Evolutionary conservation across 352 stramenopile genomes (phyloP).

Genomic region (Pythium rhizo-oryzae): DNA sequence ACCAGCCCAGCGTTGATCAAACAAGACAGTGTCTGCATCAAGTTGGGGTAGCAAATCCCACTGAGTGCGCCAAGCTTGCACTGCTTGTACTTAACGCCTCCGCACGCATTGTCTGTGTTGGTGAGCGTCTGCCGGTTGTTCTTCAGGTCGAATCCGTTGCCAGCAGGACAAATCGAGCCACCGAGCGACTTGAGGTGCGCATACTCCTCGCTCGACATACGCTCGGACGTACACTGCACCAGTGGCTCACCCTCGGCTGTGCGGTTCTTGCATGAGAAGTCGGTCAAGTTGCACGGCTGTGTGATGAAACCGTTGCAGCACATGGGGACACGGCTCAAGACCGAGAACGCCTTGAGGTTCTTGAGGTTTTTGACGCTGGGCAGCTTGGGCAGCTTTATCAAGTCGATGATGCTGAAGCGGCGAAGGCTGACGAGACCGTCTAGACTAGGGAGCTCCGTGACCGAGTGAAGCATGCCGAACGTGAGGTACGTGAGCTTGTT

Average conservation of each 20-base stretch:
- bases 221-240: conserved; percentile 5
- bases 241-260: conserved; percentile 10
- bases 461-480: conserved; percentile 11
- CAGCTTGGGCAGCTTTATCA: background rate
- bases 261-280: conserved; percentile 13
- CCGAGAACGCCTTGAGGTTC: conserved; percentile 14
- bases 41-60: conserved; percentile 20
- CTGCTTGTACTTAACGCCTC: conserved; percentile 27
- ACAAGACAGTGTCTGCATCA: conserved; percentile 18
- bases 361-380: background rate
- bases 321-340: conserved; percentile 7
- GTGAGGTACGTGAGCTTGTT: background rate
- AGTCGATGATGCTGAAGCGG: conserved; percentile 14
- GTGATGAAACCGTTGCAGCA: conserved; percentile 31
- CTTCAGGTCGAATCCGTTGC: background rate
- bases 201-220: conserved; percentile 2
- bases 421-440: conserved; percentile 5
- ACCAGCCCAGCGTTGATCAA: background rate
- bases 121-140: conserved; percentile 7
- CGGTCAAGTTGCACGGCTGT: conserved; percentile 16
- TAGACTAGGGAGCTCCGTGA: conserved; percentile 17
- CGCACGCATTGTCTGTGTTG: conserved; percentile 15
- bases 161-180: conserved; percentile 1
- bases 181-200: background rate
- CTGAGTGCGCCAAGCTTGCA: background rate